Base-by-base conservation (phyloP, 2,329 filamentous ascomycete genomes). In the Aspergillus sergii region DNA sequence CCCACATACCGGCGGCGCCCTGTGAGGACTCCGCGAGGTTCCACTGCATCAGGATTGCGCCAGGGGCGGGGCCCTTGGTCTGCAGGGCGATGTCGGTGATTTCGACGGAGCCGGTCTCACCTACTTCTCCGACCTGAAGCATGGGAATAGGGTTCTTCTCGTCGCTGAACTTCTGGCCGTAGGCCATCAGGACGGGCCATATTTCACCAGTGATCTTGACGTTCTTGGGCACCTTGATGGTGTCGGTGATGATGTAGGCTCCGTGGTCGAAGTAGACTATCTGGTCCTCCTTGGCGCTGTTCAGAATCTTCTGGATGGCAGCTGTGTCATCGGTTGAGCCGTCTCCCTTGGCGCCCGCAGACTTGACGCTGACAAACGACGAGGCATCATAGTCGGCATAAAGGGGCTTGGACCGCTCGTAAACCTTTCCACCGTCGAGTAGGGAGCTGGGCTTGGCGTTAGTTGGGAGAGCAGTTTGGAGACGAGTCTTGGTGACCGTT, bases 41-140 rank as follows among this genome's bases (percentile, higher is more conserved):
- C 91, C 93, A 97, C 77, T 97, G 87, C 81, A 97, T 88, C 75
- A 97, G 86, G 73, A 97, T 92, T 21, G 93, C 94, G 68, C 94
- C 94, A 0, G 93, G 91, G 66, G 92, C 90, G 3, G 93, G 83
- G 5, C 94, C 94, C 69, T 88, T 86, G 34, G 93, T 97, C 78
- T 92, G 88, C 70, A 98, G 90, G 71, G 97, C 89, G 64, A 96
- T 80, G 73, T 97, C 94, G 53, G 89, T 91, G 73, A 97, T 94
- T 80, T 97, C 94, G 55, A 97, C 91, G 32, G 84, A 84, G 66
- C 94, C 94, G 53, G 85, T 83, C 67, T 96, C 91, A 58, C 93
- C 93, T 12, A 86, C 79, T 72, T 91, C 80, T 56, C 94, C 94
- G 62, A 98, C 85, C 76, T 95, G 91, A 80, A 96, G 92, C 71